phyloP scores from a whole-genome alignment of 148 eudicot species.

The Amaranthus palmeri region DNA sequence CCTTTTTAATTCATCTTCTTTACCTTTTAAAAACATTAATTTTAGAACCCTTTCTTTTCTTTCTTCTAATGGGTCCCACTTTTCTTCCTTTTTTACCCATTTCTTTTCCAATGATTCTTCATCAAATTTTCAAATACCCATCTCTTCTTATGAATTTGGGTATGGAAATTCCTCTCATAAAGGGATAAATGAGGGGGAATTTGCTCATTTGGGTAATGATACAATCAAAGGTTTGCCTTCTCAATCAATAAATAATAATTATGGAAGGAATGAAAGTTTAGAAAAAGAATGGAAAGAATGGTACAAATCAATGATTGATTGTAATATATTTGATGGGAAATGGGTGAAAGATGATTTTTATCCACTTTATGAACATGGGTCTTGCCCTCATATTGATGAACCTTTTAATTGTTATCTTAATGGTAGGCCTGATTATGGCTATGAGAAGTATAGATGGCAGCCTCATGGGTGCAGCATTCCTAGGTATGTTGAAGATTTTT shows the following conservation, averaged over 20 bases:
- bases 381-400: constrained; percentile 65
- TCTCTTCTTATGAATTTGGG: not conserved
- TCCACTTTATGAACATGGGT: constrained; percentile 59
- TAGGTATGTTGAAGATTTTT: constrained; percentile 31
- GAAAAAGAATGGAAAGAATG: constrained; percentile 20
- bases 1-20: constrained; percentile 32
- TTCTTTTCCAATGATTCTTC: constrained; percentile 25
- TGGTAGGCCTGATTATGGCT: constrained; percentile 54
- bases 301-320: constrained; percentile 33
- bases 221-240: not conserved
- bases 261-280: not conserved
- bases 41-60: constrained; percentile 18
- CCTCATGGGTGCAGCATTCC: constrained; percentile 63
- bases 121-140: not conserved
- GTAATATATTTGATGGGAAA: constrained; percentile 62
- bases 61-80: constrained; percentile 22
- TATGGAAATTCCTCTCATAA: too few species aligned
- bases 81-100: constrained; percentile 33
- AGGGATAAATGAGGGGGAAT: not conserved
- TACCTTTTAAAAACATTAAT: constrained; percentile 18
- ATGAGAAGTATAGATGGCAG: constrained; percentile 68
- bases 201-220: not conserved
- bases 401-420: constrained; percentile 56
- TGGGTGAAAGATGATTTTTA: constrained; percentile 68
- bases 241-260: not conserved